Conservation (phyloP, 1,139 yeast genomes). For the Citeromyces hawaiiensis region DNA sequence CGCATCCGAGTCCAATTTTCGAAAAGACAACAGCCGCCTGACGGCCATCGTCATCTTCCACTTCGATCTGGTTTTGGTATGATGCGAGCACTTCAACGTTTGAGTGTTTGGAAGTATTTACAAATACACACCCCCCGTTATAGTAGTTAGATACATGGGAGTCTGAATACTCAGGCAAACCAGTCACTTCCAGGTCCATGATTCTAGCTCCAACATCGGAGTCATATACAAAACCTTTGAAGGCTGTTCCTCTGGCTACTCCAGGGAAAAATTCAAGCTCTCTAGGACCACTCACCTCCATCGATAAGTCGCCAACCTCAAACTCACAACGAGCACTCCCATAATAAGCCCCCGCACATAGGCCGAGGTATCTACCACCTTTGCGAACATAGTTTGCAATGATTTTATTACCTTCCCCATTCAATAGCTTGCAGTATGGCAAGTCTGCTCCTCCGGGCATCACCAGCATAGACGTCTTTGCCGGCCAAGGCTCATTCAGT, state of each 20-base stretch:
- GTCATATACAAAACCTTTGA: constrained; percentile 66
- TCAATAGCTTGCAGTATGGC: constrained; percentile 55
- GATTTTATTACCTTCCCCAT: constrained; percentile 51
- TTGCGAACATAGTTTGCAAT: constrained; percentile 53
- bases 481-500: constrained; percentile 76
- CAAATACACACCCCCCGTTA: constrained; percentile 85
- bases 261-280: constrained; percentile 81
- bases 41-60: constrained; percentile 20
- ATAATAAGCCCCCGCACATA: constrained; percentile 96
- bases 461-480: constrained; percentile 66
- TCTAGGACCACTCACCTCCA: constrained; percentile 80
- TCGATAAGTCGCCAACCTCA: constrained; percentile 50
- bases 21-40: constrained; percentile 56
- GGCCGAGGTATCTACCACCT: constrained; percentile 79
- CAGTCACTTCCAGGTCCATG: constrained; percentile 26
- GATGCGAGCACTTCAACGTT: constrained; percentile 62
- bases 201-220: constrained; percentile 67
- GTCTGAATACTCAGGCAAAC: constrained; percentile 4
- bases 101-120: constrained; percentile 47
- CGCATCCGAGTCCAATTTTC: constrained; percentile 62
- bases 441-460: constrained; percentile 96
- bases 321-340: constrained; percentile 71
- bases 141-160: constrained; percentile 29
- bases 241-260: constrained; percentile 68
- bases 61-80: constrained; percentile 35